Conservation (phyloP, 495 filamentous ascomycete genomes). For the Aspergillus bertholletiae region DNA sequence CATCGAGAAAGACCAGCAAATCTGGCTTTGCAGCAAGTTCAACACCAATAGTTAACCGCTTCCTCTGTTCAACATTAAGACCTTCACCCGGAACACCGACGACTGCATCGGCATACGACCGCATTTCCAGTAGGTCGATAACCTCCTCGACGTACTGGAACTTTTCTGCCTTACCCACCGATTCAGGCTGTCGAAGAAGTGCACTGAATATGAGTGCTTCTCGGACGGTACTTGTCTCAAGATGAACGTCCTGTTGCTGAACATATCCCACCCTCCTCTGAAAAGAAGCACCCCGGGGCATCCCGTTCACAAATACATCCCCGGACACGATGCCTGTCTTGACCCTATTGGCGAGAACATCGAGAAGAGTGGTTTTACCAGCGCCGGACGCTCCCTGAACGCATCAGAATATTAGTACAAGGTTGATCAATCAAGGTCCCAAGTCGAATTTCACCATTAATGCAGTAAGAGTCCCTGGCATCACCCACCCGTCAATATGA, state of each 20-base stretch:
- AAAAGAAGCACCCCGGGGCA: slow-evolving; percentile 70
- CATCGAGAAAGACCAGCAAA: slow-evolving; percentile 83
- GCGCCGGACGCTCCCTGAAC: slow-evolving; percentile 59
- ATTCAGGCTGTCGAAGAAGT: slow-evolving; percentile 76
- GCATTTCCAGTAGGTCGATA: slow-evolving; percentile 85
- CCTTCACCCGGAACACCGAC: slow-evolving; percentile 87
- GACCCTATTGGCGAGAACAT: slow-evolving; percentile 65
- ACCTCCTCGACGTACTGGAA: slow-evolving; percentile 85
- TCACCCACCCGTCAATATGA: slow-evolving; percentile 85
- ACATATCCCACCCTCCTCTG: slow-evolving; percentile 91
- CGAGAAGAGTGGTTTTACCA: slow-evolving; percentile 57
- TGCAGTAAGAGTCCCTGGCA: slow-evolving; percentile 86
- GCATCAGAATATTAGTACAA: too few relatives aligned
- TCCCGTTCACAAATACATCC: slow-evolving; percentile 80
- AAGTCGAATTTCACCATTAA: too few relatives aligned
- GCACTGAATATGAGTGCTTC: slow-evolving; percentile 81
- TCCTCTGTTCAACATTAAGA: slow-evolving; percentile 87
- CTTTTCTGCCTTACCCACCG: slow-evolving; percentile 68
- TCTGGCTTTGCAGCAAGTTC: slow-evolving; percentile 83
- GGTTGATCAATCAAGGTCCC: too few relatives aligned
- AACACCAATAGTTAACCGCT: slow-evolving; percentile 82
- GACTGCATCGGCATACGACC: slow-evolving; percentile 80
- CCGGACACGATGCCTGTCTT: slow-evolving; percentile 87
- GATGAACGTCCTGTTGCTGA: slow-evolving; percentile 89
- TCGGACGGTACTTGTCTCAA: slow-evolving; percentile 80